phyloP scores from a whole-genome alignment of 305 asterid genomes.

The Vinca major region DNA sequence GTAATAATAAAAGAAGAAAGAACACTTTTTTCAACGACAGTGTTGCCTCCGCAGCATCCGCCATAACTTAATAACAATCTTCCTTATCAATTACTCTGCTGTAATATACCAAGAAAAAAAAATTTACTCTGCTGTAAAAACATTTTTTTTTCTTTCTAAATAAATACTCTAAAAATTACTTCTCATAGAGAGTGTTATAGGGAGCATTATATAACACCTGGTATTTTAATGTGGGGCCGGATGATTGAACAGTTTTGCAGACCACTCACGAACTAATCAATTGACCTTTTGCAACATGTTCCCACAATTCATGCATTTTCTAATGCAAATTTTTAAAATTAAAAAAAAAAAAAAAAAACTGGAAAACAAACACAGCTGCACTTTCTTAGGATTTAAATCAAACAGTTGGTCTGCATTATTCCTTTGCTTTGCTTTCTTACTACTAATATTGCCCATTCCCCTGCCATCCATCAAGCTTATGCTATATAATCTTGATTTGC shows the following conservation, averaged over 20 bases:
- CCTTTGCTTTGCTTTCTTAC: background rate
- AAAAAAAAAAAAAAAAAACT: background rate
- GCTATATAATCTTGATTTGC: background rate
- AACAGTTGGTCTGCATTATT: background rate
- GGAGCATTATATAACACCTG: too few species aligned
- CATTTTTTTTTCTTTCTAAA: background rate
- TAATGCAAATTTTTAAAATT: slow-evolving; percentile 3
- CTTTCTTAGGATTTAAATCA: background rate
- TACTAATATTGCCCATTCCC: too few species aligned
- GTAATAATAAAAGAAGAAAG: too few species aligned
- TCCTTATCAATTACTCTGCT: background rate
- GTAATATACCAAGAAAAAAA: too few species aligned
- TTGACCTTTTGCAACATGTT: background rate
- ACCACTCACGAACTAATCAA: background rate
- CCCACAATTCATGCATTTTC: background rate
- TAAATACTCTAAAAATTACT: too few species aligned
- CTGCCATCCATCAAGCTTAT: background rate
- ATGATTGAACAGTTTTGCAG: too few species aligned
- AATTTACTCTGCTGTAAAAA: background rate
- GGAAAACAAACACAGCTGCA: background rate
- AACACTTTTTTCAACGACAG: background rate
- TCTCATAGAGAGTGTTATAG: too few species aligned
- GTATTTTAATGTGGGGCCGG: too few species aligned
- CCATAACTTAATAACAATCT: background rate
- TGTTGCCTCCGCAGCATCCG: background rate